A percentile compares a stretch with the other conserved stretches of the same genome.
Conservation (phyloP, 208 protist species). For the Balamuthia mandrillaris region DNA sequence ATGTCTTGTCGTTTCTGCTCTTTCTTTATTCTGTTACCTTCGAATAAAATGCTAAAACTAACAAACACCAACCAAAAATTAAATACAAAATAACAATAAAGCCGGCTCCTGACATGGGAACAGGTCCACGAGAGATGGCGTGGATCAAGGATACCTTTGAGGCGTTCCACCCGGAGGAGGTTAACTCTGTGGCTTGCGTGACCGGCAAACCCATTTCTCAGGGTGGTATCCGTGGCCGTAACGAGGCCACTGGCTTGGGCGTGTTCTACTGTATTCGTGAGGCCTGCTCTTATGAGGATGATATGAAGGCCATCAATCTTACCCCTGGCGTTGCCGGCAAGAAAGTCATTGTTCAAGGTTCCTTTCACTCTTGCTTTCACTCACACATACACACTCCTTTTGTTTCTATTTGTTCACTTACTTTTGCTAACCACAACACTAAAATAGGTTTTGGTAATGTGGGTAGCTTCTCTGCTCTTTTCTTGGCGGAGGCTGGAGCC, state of each 20-base stretch:
- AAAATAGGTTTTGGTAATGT: conserved; percentile 79
- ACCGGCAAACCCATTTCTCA: conserved; percentile 75
- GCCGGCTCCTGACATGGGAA: conserved; percentile 78
- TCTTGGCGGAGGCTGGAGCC: conserved; percentile 70
- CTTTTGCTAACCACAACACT: background rate
- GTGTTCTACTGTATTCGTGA: conserved; percentile 73
- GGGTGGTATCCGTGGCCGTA: conserved; percentile 74
- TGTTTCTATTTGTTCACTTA: background rate
- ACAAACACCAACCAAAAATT: too few species aligned
- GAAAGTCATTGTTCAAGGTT: conserved; percentile 64
- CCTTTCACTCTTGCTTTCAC: background rate
- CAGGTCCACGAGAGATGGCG: conserved; percentile 76
- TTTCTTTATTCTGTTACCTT: background rate
- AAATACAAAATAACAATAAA: background rate
- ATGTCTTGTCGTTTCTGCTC: background rate
- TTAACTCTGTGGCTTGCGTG: conserved; percentile 72
- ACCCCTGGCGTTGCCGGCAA: conserved; percentile 71
- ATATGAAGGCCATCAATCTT: conserved; percentile 66
- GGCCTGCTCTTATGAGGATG: conserved; percentile 42
- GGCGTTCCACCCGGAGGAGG: conserved; percentile 58
- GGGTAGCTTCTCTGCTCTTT: conserved; percentile 64
- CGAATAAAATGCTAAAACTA: too few species aligned
- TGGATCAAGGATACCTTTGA: conserved; percentile 79
- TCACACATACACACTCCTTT: background rate
- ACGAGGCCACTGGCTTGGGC: conserved; percentile 70